A percentile compares a stretch with the other conserved stretches of the same genome.
These are phyloP conservation scores for Parascedosporium putredinis DNA, from an alignment of 2,329 filamentous ascomycete species.

Conservation along the genomic window DNA sequence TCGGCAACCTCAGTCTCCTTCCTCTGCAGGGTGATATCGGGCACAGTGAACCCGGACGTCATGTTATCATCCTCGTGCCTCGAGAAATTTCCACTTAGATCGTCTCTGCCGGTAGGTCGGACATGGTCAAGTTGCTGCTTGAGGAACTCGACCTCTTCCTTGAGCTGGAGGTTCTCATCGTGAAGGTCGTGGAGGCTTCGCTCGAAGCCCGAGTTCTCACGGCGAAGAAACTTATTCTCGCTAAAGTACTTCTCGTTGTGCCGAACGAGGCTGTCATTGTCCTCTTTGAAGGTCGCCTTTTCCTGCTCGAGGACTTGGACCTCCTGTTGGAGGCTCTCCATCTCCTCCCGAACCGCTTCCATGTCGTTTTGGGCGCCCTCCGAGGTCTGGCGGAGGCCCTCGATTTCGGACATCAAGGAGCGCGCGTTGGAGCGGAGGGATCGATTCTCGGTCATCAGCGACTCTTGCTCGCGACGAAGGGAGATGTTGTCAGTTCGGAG, in stretches of 20 bases:
- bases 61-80: conserved; percentile 37
- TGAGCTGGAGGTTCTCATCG: conserved; percentile 34
- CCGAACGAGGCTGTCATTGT: conserved; percentile 41
- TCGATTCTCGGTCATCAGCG: conserved; percentile 32
- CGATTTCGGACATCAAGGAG: conserved; percentile 30
- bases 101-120: conserved; percentile 26
- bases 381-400: conserved; percentile 31
- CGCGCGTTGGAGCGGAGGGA: conserved; percentile 32
- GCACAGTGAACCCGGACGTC: conserved; percentile 48
- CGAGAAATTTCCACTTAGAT: conserved; percentile 16
- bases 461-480: conserved; percentile 31
- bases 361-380: conserved; percentile 30
- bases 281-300: conserved; percentile 34
- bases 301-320: conserved; percentile 29
- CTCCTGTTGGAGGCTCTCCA: conserved; percentile 29
- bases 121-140: conserved; percentile 34
- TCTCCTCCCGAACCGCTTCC: conserved; percentile 27
- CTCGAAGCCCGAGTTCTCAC: conserved; percentile 38
- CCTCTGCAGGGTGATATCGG: conserved; percentile 44
- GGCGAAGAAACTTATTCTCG: conserved; percentile 38
- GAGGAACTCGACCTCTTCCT: conserved; percentile 34
- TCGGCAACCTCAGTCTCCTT: conserved; percentile 26
- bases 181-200: conserved; percentile 34
- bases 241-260: conserved; percentile 45
- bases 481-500: conserved; percentile 30